A percentile compares a stretch with the other conserved stretches of the same genome.
Evolutionary conservation across 768 basidiomycete genomes (phyloP).

Genomic region (Tylopilus vinaceipallidus): DNA sequence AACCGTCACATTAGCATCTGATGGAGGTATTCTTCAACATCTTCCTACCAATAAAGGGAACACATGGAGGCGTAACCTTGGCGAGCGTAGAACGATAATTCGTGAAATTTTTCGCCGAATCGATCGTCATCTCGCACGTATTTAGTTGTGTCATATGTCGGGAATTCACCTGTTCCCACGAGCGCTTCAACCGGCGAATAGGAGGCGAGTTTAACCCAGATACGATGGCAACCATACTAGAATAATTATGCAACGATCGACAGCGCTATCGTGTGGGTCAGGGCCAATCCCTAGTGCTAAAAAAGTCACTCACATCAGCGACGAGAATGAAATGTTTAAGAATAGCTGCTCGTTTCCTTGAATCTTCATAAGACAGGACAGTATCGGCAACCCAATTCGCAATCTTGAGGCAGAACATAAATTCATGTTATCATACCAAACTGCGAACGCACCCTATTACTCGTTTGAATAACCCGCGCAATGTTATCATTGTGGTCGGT

Average conservation of each 20-base stretch:
- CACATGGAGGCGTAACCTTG: slow-evolving; percentile 85
- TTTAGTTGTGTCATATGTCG: slow-evolving; percentile 72
- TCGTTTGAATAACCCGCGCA: slow-evolving; percentile 80
- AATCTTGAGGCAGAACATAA: slow-evolving; percentile 49
- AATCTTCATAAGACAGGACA: slow-evolving; percentile 78
- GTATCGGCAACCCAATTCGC: slow-evolving; percentile 91
- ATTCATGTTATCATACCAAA: background rate
- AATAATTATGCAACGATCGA: slow-evolving; percentile 87
- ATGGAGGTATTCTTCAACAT: background rate
- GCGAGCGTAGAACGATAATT: slow-evolving; percentile 87
- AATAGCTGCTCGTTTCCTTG: slow-evolving; percentile 72
- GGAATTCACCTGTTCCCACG: slow-evolving; percentile 85
- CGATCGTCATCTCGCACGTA: slow-evolving; percentile 84
- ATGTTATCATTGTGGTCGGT: slow-evolving; percentile 80
- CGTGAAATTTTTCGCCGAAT: slow-evolving; percentile 91
- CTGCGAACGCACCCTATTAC: slow-evolving; percentile 63
- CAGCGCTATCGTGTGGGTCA: slow-evolving; percentile 62
- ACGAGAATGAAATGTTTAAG: slow-evolving; percentile 91
- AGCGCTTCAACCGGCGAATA: slow-evolving; percentile 87
- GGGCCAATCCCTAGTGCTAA: background rate
- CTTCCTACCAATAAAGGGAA: slow-evolving; percentile 88
- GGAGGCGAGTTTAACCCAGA: slow-evolving; percentile 94
- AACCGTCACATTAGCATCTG: slow-evolving; percentile 1
- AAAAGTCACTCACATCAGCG: slow-evolving; percentile 72
- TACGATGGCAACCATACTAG: slow-evolving; percentile 94